These are phyloP conservation scores for Helotiales sp. DNA, from an alignment of 2,329 filamentous ascomycete species.

Conservation along the genomic window DNA sequence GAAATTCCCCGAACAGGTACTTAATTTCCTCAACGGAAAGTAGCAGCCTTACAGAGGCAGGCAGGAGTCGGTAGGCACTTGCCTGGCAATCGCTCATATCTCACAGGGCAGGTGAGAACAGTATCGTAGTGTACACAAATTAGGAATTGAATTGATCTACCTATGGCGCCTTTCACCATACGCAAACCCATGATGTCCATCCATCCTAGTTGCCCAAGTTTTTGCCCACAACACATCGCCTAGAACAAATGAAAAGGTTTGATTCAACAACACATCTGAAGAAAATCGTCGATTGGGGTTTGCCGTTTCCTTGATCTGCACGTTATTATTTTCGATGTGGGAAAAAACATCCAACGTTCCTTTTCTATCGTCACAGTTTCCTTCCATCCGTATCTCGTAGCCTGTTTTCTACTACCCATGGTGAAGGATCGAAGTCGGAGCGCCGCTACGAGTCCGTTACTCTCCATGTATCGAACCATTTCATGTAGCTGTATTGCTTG, in stretches of 20 bases:
- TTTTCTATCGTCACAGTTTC: neutral
- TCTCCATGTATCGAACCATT: slow-evolving; percentile 88
- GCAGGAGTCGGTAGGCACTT: neutral
- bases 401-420: neutral
- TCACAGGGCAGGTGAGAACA: neutral
- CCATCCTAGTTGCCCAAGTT: slow-evolving; percentile 11
- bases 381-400: neutral
- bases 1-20: neutral
- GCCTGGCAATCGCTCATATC: neutral
- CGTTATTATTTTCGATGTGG: neutral
- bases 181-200: slow-evolving; percentile 14
- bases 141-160: slow-evolving; percentile 32
- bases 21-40: neutral
- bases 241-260: slow-evolving; percentile 29
- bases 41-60: neutral
- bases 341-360: neutral
- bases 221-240: slow-evolving; percentile 21
- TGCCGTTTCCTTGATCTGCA: neutral
- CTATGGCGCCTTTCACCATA: slow-evolving; percentile 27
- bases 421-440: slow-evolving; percentile 1
- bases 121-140: slow-evolving; percentile 21
- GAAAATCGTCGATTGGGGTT: slow-evolving; percentile 9
- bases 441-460: slow-evolving; percentile 39
- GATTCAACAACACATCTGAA: slow-evolving; percentile 18
- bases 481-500: slow-evolving; percentile 86